Evolutionary conservation across 2,329 filamentous ascomycete genomes (phyloP).

Genomic region (Cryphonectria japonica): DNA sequence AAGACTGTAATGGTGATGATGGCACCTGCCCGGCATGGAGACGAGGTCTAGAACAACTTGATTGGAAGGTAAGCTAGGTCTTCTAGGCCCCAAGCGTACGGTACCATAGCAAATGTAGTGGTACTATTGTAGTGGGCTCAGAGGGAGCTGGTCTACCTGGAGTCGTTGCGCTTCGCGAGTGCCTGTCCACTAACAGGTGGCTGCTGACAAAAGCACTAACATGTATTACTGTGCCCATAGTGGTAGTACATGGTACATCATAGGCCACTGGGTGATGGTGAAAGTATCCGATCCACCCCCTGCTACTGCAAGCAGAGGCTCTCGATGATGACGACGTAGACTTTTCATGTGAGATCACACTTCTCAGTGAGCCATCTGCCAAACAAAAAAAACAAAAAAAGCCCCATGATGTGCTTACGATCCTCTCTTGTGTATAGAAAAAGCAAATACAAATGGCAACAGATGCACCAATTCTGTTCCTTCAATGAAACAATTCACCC

Average conservation of each 20-base stretch:
- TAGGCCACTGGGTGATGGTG: not conserved
- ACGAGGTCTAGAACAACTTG: too few relatives aligned
- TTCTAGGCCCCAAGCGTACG: too few relatives aligned
- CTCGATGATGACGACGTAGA: conserved; percentile 17
- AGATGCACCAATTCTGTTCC: not conserved
- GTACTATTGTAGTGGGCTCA: not conserved
- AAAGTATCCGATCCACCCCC: not conserved
- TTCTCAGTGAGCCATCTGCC: not conserved
- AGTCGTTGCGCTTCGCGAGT: not conserved
- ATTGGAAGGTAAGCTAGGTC: too few relatives aligned
- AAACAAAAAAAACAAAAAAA: too few relatives aligned
- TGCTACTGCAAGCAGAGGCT: not conserved
- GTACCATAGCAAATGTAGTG: too few relatives aligned
- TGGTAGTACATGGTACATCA: not conserved
- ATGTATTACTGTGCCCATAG: not conserved
- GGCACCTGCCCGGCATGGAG: too few relatives aligned
- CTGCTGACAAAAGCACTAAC: not conserved
- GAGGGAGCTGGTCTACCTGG: not conserved
- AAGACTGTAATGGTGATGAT: not conserved
- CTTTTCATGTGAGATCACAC: not conserved
- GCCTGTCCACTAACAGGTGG: not conserved
- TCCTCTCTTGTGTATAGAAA: not conserved
- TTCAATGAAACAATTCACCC: not conserved
- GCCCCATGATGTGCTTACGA: not conserved
- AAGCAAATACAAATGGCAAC: not conserved